Base-by-base conservation (phyloP, 106 monocot species). In the Apostasia ramifera region DNA sequence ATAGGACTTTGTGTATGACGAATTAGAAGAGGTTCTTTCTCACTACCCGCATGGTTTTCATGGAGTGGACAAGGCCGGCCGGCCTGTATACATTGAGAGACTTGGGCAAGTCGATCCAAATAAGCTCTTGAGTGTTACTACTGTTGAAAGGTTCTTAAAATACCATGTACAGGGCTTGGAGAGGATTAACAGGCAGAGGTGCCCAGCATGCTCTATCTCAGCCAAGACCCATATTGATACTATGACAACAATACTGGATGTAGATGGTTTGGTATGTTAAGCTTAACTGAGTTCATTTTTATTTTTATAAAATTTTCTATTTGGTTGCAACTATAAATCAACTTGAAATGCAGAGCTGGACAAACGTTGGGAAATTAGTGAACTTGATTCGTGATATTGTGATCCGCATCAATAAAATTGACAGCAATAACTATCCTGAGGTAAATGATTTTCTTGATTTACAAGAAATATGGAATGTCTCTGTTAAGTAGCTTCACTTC, bases 141-240 rank as follows among this genome's bases (percentile, higher is more conserved):
- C 88, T 38, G 55, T 93, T 26, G 93, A 93, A 15, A 76, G 88
- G 59, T 93, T 83, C 64, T 52, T 93, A 15, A 93, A 82, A 55
- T 93, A 93, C 68, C 93, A 93, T 83, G 93, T 93, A n/a, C 93
- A 86, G 71, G 72, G 53, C 45, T 78, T 93, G 73, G 93, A 93
- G 77, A 86, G 72, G 38, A 67, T 83, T 47, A 68, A 84, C 15
- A 12, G 56, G n/a, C 83, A 89, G 56, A 93, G 78, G 63, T 89
- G 77, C 65, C 93, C 93, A 8, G 93, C 93, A 45, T 93, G 88
- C 52, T 86, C 93, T 62, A 6, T 78, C 51, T 83, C 83, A 39
- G 85, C 86, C 2, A 85, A 81, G 66, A 79, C 61, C 45, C 88
- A 83, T 11, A 81, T 93, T 37, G 75, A 82, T 67, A 81, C 88